A percentile compares a stretch with the other conserved stretches of the same genome.
Evolutionary conservation across 805 yeast species (phyloP).

Genomic region (Kuraishia capsulata): DNA sequence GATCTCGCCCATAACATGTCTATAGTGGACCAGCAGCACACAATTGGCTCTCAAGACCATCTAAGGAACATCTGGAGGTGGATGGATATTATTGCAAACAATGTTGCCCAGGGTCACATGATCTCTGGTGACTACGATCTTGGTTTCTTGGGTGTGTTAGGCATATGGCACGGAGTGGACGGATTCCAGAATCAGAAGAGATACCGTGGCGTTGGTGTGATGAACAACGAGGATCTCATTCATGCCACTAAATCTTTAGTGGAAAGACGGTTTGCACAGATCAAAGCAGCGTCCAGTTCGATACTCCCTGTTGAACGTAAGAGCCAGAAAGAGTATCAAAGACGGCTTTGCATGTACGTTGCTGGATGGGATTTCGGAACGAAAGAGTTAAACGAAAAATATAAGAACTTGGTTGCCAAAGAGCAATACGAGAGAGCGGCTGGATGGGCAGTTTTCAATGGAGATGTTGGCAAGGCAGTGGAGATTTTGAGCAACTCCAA

Average conservation of each 20-base stretch:
- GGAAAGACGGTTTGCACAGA: constrained; percentile 29
- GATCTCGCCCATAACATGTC: constrained; percentile 57
- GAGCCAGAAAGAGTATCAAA: constrained; percentile 48
- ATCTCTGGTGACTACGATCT: constrained; percentile 63
- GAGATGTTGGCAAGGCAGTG: constrained; percentile 75
- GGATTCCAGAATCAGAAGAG: constrained; percentile 43
- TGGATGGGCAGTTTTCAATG: constrained; percentile 95
- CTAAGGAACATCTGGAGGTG: constrained; percentile 85
- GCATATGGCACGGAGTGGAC: constrained; percentile 77
- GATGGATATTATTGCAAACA: constrained; percentile 64
- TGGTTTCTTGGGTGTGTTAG: constrained; percentile 81
- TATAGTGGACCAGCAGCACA: constrained; percentile 42
- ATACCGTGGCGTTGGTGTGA: constrained; percentile 17
- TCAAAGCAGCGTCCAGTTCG: constrained; percentile 32
- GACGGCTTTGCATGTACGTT: constrained; percentile 72
- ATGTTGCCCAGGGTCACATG: constrained; percentile 60
- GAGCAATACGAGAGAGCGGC: constrained; percentile 86
- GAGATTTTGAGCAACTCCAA: constrained; percentile 69
- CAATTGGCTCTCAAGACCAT: constrained; percentile 44
- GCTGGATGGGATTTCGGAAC: constrained; percentile 87
- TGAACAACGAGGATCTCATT: constrained; percentile 32
- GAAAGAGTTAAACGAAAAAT: constrained; percentile 63
- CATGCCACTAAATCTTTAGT: constrained; percentile 45
- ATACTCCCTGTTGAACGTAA: constrained; percentile 31
- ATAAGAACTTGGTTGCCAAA: constrained; percentile 40